phyloP scores from a whole-genome alignment of 2,329 filamentous ascomycete genomes.

The Aspergillus brunneoviolaceus region DNA sequence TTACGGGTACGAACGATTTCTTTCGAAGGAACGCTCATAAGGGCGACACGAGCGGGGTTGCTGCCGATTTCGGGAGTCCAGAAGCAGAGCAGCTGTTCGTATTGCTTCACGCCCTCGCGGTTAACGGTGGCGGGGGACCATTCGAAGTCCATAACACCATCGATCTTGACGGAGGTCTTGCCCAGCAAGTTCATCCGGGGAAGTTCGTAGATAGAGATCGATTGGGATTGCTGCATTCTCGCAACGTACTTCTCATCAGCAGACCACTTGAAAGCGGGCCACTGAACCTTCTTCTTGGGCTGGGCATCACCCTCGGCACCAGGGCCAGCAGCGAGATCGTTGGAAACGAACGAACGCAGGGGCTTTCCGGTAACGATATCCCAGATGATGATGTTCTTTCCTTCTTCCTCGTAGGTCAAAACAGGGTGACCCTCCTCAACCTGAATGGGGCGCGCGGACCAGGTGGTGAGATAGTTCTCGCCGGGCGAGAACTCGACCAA shows the following conservation, averaged over 20 bases:
- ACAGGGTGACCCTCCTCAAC: constrained; percentile 79
- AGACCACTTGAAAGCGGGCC: constrained; percentile 99
- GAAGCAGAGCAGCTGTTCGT: constrained; percentile 96
- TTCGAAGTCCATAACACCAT: constrained; percentile 96
- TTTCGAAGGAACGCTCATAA: constrained; percentile 96
- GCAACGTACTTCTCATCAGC: constrained; percentile 96
- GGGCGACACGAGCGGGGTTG: constrained; percentile 93
- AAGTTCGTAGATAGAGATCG: constrained; percentile 87
- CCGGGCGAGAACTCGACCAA: constrained; percentile 91
- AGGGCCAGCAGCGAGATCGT: constrained; percentile 64
- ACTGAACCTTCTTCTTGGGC: constrained; percentile 89
- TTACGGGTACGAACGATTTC: constrained; percentile 92
- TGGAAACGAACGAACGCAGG: constrained; percentile 87
- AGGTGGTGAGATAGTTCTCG: constrained; percentile 93
- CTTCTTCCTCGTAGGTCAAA: constrained; percentile 89
- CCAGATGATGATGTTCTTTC: constrained; percentile 99
- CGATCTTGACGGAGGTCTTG: constrained; percentile 92
- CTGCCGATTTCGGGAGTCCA: constrained; percentile 98
- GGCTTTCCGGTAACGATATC: constrained; percentile 87
- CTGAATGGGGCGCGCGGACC: constrained; percentile 90
- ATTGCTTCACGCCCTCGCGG: constrained; percentile 81
- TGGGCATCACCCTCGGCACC: constrained; percentile 62
- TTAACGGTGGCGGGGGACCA: constrained; percentile 85
- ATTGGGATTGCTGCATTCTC: constrained; percentile 80
- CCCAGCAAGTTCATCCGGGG: constrained; percentile 87